Evolutionary conservation across 2,329 filamentous ascomycete species (phyloP).

Genomic region (Cladosporium austrohemisphaericum): DNA sequence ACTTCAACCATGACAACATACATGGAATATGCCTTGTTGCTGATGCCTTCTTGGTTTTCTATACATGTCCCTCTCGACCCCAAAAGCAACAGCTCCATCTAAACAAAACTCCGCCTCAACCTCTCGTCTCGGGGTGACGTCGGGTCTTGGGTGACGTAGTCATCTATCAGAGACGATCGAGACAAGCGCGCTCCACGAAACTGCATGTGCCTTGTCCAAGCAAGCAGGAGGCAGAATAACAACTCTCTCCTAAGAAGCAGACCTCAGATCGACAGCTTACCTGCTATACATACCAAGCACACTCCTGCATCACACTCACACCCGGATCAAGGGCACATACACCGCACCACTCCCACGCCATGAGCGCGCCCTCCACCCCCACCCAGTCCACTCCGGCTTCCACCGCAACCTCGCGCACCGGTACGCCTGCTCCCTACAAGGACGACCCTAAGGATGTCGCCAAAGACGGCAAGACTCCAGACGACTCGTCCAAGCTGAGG

Average conservation of each 20-base stretch:
- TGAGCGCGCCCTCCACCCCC: slow-evolving; percentile 15
- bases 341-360: not conserved
- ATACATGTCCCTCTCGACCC: too few species aligned
- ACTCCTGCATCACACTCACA: not conserved
- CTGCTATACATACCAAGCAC: too few species aligned
- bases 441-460: slow-evolving; percentile 14
- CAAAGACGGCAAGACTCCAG: slow-evolving; percentile 49
- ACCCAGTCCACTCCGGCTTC: slow-evolving; percentile 18
- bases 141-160: slow-evolving; percentile 1
- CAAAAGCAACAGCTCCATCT: not conserved
- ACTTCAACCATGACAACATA: too few species aligned
- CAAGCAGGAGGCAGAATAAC: not conserved
- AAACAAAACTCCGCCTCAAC: not conserved
- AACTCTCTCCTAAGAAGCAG: too few species aligned
- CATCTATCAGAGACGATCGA: too few species aligned
- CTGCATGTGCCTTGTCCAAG: not conserved
- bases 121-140: not conserved
- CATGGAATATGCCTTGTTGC: too few species aligned
- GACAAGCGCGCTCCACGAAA: too few species aligned
- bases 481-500: slow-evolving; percentile 82
- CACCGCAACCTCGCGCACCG: slow-evolving; percentile 19
- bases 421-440: slow-evolving; percentile 19
- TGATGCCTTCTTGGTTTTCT: too few species aligned
- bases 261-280: too few species aligned
- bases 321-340: not conserved